Conservation (phyloP, 2,329 filamentous ascomycete genomes). For the Fusarium sublunatum region DNA sequence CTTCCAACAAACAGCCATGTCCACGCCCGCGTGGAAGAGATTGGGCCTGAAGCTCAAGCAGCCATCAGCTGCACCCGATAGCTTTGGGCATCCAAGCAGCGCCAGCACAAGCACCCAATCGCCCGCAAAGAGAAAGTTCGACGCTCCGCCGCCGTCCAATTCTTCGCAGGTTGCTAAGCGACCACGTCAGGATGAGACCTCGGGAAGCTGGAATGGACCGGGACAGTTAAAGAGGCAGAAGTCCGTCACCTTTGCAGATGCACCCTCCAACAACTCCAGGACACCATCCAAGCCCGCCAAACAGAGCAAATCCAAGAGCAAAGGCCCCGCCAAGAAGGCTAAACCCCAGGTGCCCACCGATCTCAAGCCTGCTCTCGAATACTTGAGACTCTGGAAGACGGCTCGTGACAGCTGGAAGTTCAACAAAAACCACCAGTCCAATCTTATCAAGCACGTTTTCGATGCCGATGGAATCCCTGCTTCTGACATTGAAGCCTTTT, state of each 20-base stretch:
- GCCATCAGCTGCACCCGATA: slow-evolving; percentile 49
- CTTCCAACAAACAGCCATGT: slow-evolving; percentile 49
- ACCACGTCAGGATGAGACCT: slow-evolving; percentile 49
- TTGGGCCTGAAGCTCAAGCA: slow-evolving; percentile 72
- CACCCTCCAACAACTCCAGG: slow-evolving; percentile 49
- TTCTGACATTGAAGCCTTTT: slow-evolving; percentile 74
- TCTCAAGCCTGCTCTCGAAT: slow-evolving; percentile 75
- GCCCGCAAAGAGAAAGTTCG: slow-evolving; percentile 55
- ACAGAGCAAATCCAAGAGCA: slow-evolving; percentile 49
- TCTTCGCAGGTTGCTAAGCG: slow-evolving; percentile 50
- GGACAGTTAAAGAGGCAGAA: slow-evolving; percentile 55
- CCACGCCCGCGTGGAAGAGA: slow-evolving; percentile 69
- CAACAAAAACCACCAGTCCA: slow-evolving; percentile 91
- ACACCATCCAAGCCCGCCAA: slow-evolving; percentile 50
- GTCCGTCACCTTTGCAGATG: slow-evolving; percentile 62
- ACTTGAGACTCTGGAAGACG: slow-evolving; percentile 80
- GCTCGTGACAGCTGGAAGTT: slow-evolving; percentile 87
- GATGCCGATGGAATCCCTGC: slow-evolving; percentile 77
- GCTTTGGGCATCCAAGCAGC: slow-evolving; percentile 55
- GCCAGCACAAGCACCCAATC: slow-evolving; percentile 45
- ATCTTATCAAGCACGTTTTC: slow-evolving; percentile 85
- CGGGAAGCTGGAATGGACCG: slow-evolving; percentile 43
- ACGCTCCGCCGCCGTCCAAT: slow-evolving; percentile 50
- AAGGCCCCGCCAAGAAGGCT: slow-evolving; percentile 55
- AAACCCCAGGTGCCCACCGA: slow-evolving; percentile 55